Percentiles rank a stretch among this genome's conserved stretches.
Conservation (phyloP, 2,329 filamentous ascomycete genomes). For the Colletotrichum tamarilloi region DNA sequence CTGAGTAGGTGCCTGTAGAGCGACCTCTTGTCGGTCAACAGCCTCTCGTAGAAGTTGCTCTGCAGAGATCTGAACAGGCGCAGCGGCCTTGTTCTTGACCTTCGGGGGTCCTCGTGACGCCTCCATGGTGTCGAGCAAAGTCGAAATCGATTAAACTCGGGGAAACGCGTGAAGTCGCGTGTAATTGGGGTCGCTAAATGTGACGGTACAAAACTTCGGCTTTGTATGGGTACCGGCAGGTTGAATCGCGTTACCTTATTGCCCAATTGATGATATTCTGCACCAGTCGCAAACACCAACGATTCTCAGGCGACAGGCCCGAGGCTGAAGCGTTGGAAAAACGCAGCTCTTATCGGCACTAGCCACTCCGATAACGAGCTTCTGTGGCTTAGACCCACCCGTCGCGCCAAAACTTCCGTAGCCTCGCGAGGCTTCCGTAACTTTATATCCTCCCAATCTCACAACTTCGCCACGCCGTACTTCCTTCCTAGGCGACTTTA, state of each 20-base stretch:
- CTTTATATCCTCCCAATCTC: background rate
- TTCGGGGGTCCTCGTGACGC: conserved; percentile 88
- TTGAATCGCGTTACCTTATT: background rate
- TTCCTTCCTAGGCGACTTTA: background rate
- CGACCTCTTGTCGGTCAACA: conserved; percentile 93
- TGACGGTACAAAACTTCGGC: background rate
- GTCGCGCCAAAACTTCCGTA: background rate
- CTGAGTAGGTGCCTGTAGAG: conserved; percentile 89
- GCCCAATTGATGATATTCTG: background rate
- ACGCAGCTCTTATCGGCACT: conserved; percentile 12
- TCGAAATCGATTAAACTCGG: background rate
- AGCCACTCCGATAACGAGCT: conserved; percentile 17
- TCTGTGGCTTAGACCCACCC: background rate
- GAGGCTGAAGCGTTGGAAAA: conserved; percentile 18
- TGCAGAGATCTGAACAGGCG: conserved; percentile 90
- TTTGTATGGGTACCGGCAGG: background rate
- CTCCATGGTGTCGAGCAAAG: conserved; percentile 74
- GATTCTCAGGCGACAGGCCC: background rate
- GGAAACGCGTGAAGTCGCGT: background rate
- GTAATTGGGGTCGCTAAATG: background rate
- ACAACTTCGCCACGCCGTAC: background rate
- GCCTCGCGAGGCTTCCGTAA: conserved; percentile 21
- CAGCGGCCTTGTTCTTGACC: conserved; percentile 98
- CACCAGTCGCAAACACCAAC: background rate
- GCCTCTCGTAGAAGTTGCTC: conserved; percentile 98